Base-by-base conservation (phyloP, 2,329 filamentous ascomycete species). In the Aspergillus tamarii region DNA sequence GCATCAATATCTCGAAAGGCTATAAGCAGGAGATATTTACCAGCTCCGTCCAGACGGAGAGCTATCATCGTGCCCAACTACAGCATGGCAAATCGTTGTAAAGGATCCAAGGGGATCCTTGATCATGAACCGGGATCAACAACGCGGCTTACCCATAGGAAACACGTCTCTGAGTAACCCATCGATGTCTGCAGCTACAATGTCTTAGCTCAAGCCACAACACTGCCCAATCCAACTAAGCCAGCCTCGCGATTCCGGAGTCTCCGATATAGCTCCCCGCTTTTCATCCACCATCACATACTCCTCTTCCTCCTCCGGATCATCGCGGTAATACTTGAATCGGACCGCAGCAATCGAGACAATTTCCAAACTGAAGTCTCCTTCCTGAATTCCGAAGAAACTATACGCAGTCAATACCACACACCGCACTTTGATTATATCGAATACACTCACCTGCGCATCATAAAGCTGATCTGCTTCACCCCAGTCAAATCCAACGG, bases 361-460 rank as follows among this genome's bases (percentile, higher is more conserved):
- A 63, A 91, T 76, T 1, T 82, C 79, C 5, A 91, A 73, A 3
- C 80, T 82, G 68, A 93, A 93, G 4, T 87, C 81, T 3, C 91
- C 91, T 66, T 91, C 82, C 76, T 94, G 91, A 0, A 84, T 78
- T 10, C 89, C 91, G 69, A 94, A 94, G 81, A 92, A 93, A 76
- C 91, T 92, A 68, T 11, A 52, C n/a, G 3, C 34, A 19, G 66
- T 68, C 50, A 69, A 62, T 67, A 46, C 34, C 16, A 34, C 34
- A 23, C 26, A 21, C 12, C 19, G n/a, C 30, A 46, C 30, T 60
- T 7, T 6, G 5, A 2, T 2, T 36, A 57, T 46, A 36, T 52
- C 16, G 14, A 55, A 23, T 23, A 46, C 3, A 66, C 81, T 63
- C 77, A 92, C 91, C 92, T 95, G 74, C 92, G 82, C 83, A 91